Percentiles rank a stretch among this genome's conserved stretches.
Evolutionary conservation across 2,329 filamentous ascomycete species (phyloP).

Genomic region (Aspergillus sp.): DNA sequence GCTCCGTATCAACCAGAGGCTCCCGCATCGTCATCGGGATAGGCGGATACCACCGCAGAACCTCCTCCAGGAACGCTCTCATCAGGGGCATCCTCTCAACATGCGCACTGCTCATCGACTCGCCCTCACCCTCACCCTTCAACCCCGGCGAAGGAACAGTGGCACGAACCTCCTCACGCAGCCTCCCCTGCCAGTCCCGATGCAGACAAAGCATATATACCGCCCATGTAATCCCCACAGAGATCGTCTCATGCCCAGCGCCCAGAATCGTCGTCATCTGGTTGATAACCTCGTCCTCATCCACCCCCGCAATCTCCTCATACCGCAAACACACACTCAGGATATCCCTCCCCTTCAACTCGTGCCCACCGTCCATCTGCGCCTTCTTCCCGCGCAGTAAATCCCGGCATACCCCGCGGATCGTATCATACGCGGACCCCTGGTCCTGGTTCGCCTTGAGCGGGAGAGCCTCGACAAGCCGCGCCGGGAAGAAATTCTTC

Average conservation of each 20-base stretch:
- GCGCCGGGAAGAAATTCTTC: not conserved
- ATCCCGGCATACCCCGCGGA: not conserved
- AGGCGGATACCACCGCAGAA: not conserved
- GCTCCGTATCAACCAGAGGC: not conserved
- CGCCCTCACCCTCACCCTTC: not conserved
- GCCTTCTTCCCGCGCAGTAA: not conserved
- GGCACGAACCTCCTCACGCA: not conserved
- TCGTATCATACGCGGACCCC: not conserved
- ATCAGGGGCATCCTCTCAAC: not conserved
- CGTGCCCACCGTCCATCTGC: not conserved
- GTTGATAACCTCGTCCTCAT: not conserved
- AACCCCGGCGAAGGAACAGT: not conserved
- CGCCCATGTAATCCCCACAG: not conserved
- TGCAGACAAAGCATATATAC: not conserved
- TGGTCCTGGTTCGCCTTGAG: not conserved
- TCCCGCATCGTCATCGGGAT: not conserved
- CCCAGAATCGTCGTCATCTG: conserved; percentile 3
- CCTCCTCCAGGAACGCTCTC: not conserved
- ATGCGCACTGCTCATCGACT: not conserved
- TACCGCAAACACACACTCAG: not conserved
- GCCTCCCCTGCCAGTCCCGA: not conserved
- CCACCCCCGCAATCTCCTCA: not conserved
- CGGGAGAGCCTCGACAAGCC: not conserved
- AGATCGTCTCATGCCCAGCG: not conserved
- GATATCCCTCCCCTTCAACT: not conserved